Base-by-base conservation (phyloP, 2,329 filamentous ascomycete genomes). In the Phyllosticta citriasiana region DNA sequence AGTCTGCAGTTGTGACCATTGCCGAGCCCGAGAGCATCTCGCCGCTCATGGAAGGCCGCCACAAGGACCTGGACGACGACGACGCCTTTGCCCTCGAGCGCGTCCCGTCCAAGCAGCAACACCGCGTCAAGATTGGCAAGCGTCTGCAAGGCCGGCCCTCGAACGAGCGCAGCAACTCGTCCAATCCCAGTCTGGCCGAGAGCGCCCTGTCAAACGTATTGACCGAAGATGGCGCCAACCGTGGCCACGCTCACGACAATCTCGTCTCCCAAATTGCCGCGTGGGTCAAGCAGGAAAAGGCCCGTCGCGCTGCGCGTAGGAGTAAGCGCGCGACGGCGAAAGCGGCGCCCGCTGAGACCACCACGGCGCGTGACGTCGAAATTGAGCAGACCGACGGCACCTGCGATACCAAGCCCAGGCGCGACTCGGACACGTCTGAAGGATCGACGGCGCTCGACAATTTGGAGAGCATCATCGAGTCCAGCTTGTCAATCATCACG, bases 281-380 rank as follows among this genome's bases (percentile, higher is more conserved):
- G 65, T 97, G 93, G 93, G 77, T 97, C 50, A 85, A 92, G 67
- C 83, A 87, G 57, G 91, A 97, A 74, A 88, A 87, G 69, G 76
- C 79, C 33, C 89, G 88, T 72, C 84, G 85, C 67, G 80, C 82
- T 50, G 74, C 79, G 9, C 79, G 80, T 57, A 84, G 80, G 69
- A 73, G 78, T 24, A 69, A 80, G 70, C 74, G 72, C 68, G 78
- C 63, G 19, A 22, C 19, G 60, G 66, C 64, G 61, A 68, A 69
- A 47, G 77, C 73, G 59, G 54, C 60, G 50, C 50, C 47, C 57
- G 63, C 63, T 9, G 59, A 65, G 16, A 19, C 63, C 19, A 22
- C 19, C 19, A 22, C 19, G 7, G 30, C 61, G 57, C 59, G 55
- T 22, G 4, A n/a, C 7, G 40, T 47, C 7, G 50, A 40, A 12